Evolutionary conservation across 2,329 filamentous ascomycete genomes (phyloP).

Genomic region (Pseudogymnoascus sp.): DNA sequence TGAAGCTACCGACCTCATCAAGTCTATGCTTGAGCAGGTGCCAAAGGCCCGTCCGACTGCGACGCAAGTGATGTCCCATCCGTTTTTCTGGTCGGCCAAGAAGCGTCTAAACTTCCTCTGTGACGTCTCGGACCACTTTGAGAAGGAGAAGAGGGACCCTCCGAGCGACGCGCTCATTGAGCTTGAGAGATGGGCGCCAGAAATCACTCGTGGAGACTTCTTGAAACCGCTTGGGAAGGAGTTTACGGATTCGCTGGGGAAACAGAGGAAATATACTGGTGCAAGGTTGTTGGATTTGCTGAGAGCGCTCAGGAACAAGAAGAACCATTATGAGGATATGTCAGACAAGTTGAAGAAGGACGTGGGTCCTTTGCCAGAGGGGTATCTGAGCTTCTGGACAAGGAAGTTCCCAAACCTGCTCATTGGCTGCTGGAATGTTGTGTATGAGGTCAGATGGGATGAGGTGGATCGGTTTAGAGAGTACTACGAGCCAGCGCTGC

Average conservation of each 20-base stretch:
- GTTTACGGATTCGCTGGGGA: constrained; percentile 84
- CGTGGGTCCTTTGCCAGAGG: constrained; percentile 56
- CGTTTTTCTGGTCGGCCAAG: constrained; percentile 92
- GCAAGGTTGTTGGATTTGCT: constrained; percentile 76
- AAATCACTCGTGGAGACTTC: constrained; percentile 65
- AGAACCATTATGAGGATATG: constrained; percentile 97
- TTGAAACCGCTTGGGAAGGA: constrained; percentile 65
- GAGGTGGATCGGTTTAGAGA: constrained; percentile 53
- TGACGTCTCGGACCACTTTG: constrained; percentile 92
- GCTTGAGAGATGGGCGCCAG: constrained; percentile 46
- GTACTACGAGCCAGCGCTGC: constrained; percentile 50
- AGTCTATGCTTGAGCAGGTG: constrained; percentile 60
- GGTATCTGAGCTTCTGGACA: constrained; percentile 63
- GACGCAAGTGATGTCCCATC: constrained; percentile 76
- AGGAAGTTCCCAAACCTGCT: constrained; percentile 57
- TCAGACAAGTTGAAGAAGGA: constrained; percentile 64
- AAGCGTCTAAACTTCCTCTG: constrained; percentile 90
- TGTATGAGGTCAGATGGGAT: constrained; percentile 48
- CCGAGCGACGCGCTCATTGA: constrained; percentile 59
- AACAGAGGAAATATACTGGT: constrained; percentile 91
- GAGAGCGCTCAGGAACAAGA: constrained; percentile 87
- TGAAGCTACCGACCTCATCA: constrained; percentile 81
- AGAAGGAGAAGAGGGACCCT: constrained; percentile 81
- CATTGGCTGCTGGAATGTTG: constrained; percentile 57
- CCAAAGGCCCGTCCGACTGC: constrained; percentile 60